These are phyloP conservation scores for Eutypella sp. DNA, from an alignment of 2,329 filamentous ascomycete genomes.

Conservation along the genomic window DNA sequence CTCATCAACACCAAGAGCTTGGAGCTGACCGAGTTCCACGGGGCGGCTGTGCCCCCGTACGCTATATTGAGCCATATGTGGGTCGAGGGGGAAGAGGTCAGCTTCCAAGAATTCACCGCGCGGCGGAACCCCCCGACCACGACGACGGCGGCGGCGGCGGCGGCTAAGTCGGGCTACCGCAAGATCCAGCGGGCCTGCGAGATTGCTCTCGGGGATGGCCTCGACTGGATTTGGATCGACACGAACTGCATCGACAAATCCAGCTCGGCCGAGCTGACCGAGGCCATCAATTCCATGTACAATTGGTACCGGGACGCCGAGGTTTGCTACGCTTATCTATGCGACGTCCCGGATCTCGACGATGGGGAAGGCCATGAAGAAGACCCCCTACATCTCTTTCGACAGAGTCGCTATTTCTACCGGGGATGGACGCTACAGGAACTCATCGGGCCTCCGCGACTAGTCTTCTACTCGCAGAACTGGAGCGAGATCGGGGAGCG, in stretches of 20 bases:
- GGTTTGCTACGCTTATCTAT: conserved; percentile 10
- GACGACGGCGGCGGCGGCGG: no score
- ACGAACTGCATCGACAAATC: conserved; percentile 14
- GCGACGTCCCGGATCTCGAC: conserved; percentile 1
- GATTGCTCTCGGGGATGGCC: conserved; percentile 5
- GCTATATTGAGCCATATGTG: conserved; percentile 18
- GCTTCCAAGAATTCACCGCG: conserved; percentile 4
- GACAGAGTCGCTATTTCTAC: conserved; percentile 10
- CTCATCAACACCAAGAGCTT: conserved; percentile 12
- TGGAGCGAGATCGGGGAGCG: conserved; percentile 14
- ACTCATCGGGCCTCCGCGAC: conserved; percentile 9
- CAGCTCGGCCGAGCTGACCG: conserved; percentile 10
- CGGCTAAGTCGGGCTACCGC: conserved; percentile 7
- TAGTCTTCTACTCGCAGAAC: conserved; percentile 13
- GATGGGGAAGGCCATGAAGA: not conserved
- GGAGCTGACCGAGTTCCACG: conserved; percentile 11
- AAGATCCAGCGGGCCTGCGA: conserved; percentile 7
- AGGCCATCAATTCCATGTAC: conserved; percentile 10
- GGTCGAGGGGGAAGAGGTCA: conserved; percentile 12
- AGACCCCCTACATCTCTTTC: not conserved
- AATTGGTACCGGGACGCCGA: conserved; percentile 8
- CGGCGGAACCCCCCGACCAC: not conserved
- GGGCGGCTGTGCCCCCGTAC: conserved; percentile 8
- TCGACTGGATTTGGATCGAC: conserved; percentile 13
- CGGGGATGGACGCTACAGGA: conserved; percentile 19